Evolutionary conservation across 129 eudicot species (phyloP).

Genomic region (Saussurea involucrata): DNA sequence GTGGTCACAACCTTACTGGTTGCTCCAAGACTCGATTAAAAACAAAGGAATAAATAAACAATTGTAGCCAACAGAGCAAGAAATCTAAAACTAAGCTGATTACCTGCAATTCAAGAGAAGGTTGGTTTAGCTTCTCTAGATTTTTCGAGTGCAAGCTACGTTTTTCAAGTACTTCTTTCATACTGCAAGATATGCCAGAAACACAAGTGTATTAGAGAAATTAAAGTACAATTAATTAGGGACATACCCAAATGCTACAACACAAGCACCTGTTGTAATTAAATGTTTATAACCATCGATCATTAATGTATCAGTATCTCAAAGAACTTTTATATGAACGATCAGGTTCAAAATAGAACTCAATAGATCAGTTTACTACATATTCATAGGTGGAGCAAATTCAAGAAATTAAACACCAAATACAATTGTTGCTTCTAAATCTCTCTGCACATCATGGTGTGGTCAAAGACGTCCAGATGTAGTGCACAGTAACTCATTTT

Average conservation of each 20-base stretch:
- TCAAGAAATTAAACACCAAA: background rate
- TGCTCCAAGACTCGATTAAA: conserved; percentile 6
- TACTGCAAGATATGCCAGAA: conserved; percentile 34
- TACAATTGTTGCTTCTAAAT: background rate
- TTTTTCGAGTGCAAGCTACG: conserved; percentile 82
- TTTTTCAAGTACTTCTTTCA: conserved; percentile 76
- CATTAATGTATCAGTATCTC: background rate
- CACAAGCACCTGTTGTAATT: background rate
- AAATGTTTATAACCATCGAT: background rate
- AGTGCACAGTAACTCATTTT: background rate
- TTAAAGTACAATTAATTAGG: background rate
- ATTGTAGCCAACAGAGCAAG: background rate
- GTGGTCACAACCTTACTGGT: conserved; percentile 4
- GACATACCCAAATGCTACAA: background rate
- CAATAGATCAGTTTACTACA: background rate
- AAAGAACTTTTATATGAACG: background rate
- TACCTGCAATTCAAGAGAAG: conserved; percentile 92
- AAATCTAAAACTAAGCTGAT: background rate
- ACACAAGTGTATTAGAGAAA: background rate
- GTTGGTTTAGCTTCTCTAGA: conserved; percentile 65
- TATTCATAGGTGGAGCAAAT: conserved; percentile 2
- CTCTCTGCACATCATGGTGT: background rate
- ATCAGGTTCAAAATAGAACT: conserved; percentile 3
- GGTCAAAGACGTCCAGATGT: background rate
- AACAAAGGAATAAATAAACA: background rate